Conservation (phyloP, 352 stramenopile genomes). For the Pythium folliculosum region DNA sequence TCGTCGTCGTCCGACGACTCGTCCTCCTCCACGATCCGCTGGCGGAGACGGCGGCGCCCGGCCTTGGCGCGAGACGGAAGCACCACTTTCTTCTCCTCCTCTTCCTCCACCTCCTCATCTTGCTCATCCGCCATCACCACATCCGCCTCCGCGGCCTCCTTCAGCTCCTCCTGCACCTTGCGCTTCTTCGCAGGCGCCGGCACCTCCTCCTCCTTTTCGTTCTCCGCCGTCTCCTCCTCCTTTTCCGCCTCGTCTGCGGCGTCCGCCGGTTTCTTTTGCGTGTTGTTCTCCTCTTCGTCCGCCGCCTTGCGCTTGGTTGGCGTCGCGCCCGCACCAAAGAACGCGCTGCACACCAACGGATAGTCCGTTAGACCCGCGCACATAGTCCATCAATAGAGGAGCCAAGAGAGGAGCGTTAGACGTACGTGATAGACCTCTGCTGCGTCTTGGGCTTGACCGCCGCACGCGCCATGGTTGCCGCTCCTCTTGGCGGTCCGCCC, state of each 20-base stretch:
- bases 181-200: constrained; percentile 17
- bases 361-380: too few species aligned
- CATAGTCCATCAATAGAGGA: too few species aligned
- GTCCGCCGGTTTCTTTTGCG: constrained; percentile 6
- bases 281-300: background rate
- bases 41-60: constrained; percentile 60
- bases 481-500: background rate
- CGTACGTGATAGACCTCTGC: constrained; percentile 73
- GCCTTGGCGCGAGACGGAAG: constrained; percentile 14
- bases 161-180: constrained; percentile 24
- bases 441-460: constrained; percentile 38
- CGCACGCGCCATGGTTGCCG: constrained; percentile 10
- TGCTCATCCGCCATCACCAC: constrained; percentile 29
- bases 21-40: constrained; percentile 58
- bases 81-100: constrained; percentile 18
- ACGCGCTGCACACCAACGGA: constrained; percentile 32
- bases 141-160: constrained; percentile 33
- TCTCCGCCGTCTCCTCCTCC: constrained; percentile 18
- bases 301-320: constrained; percentile 39
- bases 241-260: constrained; percentile 8
- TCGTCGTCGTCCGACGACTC: constrained; percentile 41
- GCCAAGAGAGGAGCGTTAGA: background rate
- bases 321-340: constrained; percentile 47
- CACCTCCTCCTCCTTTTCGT: background rate
- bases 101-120: constrained; percentile 19